Conservation (phyloP, 2,329 filamentous ascomycete species). For the Hypoxylon sp. region DNA sequence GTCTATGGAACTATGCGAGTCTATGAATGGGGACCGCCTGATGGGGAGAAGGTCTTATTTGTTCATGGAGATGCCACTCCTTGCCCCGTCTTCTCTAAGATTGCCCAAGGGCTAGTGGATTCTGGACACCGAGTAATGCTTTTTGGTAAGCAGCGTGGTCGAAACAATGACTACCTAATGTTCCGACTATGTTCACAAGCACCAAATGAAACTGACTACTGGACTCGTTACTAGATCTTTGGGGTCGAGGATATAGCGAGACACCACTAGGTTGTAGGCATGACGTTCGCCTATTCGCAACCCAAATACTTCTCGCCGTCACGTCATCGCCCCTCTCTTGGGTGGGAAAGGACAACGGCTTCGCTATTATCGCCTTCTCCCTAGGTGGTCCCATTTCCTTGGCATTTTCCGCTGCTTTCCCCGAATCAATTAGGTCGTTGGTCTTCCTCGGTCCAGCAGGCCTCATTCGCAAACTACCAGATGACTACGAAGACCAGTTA, state of each 20-base stretch:
- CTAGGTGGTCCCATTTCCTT: constrained; percentile 46
- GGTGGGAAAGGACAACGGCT: constrained; percentile 35
- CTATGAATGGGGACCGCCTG: constrained; percentile 53
- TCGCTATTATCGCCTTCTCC: constrained; percentile 46
- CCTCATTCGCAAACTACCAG: constrained; percentile 43
- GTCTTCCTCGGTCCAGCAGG: constrained; percentile 45
- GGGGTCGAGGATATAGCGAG: constrained; percentile 51
- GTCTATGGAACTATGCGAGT: constrained; percentile 53
- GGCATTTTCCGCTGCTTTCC: constrained; percentile 39
- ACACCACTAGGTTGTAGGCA: constrained; percentile 44
- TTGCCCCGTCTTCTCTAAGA: constrained; percentile 45
- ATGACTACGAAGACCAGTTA: constrained; percentile 43
- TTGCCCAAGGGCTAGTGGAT: constrained; percentile 50
- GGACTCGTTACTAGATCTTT: constrained; percentile 44
- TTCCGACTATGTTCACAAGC: constrained; percentile 12
- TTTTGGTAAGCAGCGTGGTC: constrained; percentile 46
- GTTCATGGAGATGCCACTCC: constrained; percentile 54
- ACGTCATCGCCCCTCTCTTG: constrained; percentile 43
- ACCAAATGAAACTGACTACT: constrained; percentile 11
- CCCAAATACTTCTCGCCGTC: constrained; percentile 41
- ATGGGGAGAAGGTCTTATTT: constrained; percentile 52
- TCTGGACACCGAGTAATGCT: constrained; percentile 53
- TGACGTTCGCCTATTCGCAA: constrained; percentile 43
- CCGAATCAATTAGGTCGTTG: constrained; percentile 35
- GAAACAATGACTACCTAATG: too few species aligned